A percentile compares a stretch with the other conserved stretches of the same genome.
Conservation (phyloP, 768 basidiomycete species). For the Trametes gibbosa region DNA sequence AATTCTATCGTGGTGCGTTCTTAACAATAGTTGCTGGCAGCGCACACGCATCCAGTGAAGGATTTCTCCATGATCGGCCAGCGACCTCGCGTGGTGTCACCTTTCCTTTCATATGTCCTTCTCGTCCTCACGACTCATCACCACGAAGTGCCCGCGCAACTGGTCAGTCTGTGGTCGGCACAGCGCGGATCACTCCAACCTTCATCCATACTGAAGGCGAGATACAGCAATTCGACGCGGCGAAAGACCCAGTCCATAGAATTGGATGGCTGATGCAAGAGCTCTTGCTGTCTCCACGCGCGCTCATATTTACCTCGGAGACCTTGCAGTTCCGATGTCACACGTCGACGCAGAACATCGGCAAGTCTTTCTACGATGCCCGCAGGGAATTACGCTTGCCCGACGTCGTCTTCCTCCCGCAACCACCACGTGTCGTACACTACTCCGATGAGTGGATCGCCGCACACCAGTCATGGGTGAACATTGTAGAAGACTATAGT, state of each 20-base stretch:
- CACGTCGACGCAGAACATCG: neutral
- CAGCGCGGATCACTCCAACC: too few species aligned
- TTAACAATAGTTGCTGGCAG: neutral
- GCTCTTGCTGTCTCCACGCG: neutral
- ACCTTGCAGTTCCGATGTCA: neutral
- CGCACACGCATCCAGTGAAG: neutral
- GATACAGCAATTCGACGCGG: too few species aligned
- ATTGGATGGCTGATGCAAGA: neutral
- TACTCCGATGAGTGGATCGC: neutral
- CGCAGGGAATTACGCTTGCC: neutral
- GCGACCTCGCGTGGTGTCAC: too few species aligned
- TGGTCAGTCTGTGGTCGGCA: too few species aligned
- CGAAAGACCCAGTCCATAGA: neutral
- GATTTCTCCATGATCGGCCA: neutral
- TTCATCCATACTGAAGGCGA: too few species aligned
- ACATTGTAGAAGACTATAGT: too few species aligned
- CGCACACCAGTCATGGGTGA: too few species aligned
- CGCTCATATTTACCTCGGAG: neutral
- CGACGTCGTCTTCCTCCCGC: neutral
- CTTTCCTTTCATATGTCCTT: too few species aligned
- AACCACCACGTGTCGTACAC: too few species aligned
- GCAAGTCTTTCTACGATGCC: neutral
- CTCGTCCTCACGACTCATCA: too few species aligned
- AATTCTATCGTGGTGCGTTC: neutral
- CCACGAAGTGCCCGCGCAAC: too few species aligned